Percentiles rank a stretch among this genome's conserved stretches.
phyloP scores from a whole-genome alignment of 2,329 filamentous ascomycete genomes.

The Ophiocordyceps polyrhachis-furcata region DNA sequence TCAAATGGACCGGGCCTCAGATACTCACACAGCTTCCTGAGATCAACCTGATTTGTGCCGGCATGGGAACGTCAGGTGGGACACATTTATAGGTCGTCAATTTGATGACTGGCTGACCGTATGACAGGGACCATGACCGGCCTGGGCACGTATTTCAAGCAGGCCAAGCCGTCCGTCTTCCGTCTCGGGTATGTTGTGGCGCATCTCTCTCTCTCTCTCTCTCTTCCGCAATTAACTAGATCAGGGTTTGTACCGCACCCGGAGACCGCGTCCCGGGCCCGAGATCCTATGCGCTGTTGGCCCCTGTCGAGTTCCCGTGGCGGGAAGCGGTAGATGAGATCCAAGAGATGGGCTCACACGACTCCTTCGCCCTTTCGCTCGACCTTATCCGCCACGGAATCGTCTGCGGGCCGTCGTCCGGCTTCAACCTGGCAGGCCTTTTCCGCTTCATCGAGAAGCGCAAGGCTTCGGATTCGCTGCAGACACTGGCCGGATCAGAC shows the following conservation, averaged over 20 bases:
- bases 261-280: slow-evolving; percentile 41
- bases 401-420: slow-evolving; percentile 41
- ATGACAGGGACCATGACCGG: slow-evolving; percentile 20
- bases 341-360: slow-evolving; percentile 34
- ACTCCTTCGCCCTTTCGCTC: slow-evolving; percentile 33
- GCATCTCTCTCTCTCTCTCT: background rate
- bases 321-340: slow-evolving; percentile 32
- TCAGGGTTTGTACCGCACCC: slow-evolving; percentile 33
- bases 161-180: slow-evolving; percentile 26
- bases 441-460: slow-evolving; percentile 29
- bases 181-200: slow-evolving; percentile 11
- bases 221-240: no score
- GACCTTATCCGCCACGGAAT: slow-evolving; percentile 36
- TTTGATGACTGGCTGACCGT: background rate
- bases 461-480: slow-evolving; percentile 24
- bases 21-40: slow-evolving; percentile 35
- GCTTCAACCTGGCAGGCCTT: slow-evolving; percentile 35
- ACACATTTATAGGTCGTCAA: background rate
- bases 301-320: slow-evolving; percentile 39
- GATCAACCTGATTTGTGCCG: slow-evolving; percentile 35
- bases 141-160: slow-evolving; percentile 29
- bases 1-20: slow-evolving; percentile 40
- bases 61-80: slow-evolving; percentile 36
- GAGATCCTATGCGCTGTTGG: slow-evolving; percentile 29
- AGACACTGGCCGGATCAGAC: slow-evolving; percentile 22